A percentile compares a stretch with the other conserved stretches of the same genome.
Evolutionary conservation across 768 basidiomycete species (phyloP).

Genomic region (Hysterangium stoloniferum): DNA sequence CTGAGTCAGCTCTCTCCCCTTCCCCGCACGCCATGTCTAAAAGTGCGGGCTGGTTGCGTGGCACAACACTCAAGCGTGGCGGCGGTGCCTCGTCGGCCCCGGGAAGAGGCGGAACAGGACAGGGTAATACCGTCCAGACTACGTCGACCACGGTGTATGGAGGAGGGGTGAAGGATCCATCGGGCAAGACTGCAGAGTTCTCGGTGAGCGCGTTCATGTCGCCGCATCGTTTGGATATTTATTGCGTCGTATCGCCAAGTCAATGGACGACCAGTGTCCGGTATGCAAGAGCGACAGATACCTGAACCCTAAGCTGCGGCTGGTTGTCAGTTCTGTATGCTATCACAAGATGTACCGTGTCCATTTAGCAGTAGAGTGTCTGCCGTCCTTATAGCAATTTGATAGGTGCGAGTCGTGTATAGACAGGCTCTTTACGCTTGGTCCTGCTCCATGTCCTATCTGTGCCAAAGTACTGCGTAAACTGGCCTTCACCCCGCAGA

Average conservation of each 20-base stretch:
- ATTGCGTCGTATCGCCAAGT: conserved; percentile 34
- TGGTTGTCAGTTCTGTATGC: conserved; percentile 84
- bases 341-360: conserved; percentile 90
- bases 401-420: conserved; percentile 98
- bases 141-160: conserved; percentile 70
- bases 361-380: neutral
- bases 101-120: conserved; percentile 13
- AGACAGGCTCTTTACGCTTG: conserved; percentile 90
- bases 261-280: conserved; percentile 92
- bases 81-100: conserved; percentile 34
- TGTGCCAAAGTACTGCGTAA: conserved; percentile 85
- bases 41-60: conserved; percentile 51
- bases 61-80: conserved; percentile 68
- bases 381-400: neutral
- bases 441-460: conserved; percentile 93
- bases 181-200: conserved; percentile 74
- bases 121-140: conserved; percentile 45
- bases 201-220: conserved; percentile 48
- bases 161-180: conserved; percentile 81
- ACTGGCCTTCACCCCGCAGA: conserved; percentile 90
- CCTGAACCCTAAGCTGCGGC: conserved; percentile 85
- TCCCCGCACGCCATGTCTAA: conserved; percentile 24
- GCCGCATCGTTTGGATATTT: conserved; percentile 1
- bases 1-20: neutral
- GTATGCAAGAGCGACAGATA: conserved; percentile 97